Evolutionary conservation across 179 eudicot species (phyloP).

Genomic region (Monotropa hypopitys): DNA sequence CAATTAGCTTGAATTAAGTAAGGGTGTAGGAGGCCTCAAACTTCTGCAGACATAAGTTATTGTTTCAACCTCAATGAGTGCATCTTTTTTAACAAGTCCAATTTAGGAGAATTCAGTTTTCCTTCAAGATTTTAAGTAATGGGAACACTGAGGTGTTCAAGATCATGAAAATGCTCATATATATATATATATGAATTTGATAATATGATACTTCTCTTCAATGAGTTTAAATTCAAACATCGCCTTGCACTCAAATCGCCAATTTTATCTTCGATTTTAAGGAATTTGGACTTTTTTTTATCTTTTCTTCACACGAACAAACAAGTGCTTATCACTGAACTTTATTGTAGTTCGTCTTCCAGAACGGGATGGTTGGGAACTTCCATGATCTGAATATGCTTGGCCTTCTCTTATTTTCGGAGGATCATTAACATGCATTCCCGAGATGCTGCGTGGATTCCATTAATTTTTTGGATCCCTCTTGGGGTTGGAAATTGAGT

Average conservation of each 20-base stretch:
- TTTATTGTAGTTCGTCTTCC: too few species aligned
- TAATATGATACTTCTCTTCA: not conserved
- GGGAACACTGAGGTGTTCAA: not conserved
- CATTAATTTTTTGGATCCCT: too few species aligned
- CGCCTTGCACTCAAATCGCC: not conserved
- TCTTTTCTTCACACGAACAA: too few species aligned
- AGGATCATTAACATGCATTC: too few species aligned
- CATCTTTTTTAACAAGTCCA: not conserved
- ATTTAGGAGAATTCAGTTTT: too few species aligned
- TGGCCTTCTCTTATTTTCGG: too few species aligned
- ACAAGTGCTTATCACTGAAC: too few species aligned
- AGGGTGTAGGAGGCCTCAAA: not conserved
- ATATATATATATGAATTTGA: not conserved
- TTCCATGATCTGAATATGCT: too few species aligned
- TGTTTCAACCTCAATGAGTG: not conserved
- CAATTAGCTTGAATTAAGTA: not conserved
- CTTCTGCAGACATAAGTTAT: not conserved
- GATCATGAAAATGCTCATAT: not conserved
- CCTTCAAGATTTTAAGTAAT: not conserved
- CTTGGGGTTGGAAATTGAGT: too few species aligned
- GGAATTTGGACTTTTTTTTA: too few species aligned
- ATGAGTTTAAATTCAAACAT: not conserved
- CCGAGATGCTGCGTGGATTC: too few species aligned
- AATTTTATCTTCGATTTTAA: not conserved
- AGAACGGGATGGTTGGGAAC: too few species aligned